Percentiles rank a stretch among this genome's conserved stretches.
Evolutionary conservation across 2,329 filamentous ascomycete species (phyloP).

Genomic region (Colletotrichum lini): DNA sequence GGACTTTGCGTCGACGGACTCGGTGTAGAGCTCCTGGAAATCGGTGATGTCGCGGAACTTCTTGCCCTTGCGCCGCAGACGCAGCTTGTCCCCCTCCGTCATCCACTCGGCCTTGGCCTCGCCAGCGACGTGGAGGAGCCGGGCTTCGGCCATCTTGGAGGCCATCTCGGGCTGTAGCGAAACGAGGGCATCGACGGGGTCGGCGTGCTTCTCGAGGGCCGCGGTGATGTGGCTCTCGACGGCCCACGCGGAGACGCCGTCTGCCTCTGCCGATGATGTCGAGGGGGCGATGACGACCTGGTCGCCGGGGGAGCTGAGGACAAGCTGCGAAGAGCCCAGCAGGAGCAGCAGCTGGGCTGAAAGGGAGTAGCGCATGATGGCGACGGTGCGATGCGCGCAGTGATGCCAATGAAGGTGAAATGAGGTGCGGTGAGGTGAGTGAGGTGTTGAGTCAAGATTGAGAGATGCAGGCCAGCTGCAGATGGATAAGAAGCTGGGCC

Average conservation of each 20-base stretch:
- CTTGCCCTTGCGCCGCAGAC: conserved; percentile 73
- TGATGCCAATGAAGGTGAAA: neutral
- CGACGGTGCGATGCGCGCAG: neutral
- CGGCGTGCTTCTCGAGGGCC: conserved; percentile 46
- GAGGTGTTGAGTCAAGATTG: too few species aligned
- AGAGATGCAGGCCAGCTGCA: neutral
- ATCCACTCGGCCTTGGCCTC: conserved; percentile 76
- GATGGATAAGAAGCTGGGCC: neutral
- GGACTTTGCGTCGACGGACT: conserved; percentile 44
- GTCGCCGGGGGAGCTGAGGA: conserved; percentile 11
- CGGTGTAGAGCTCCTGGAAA: conserved; percentile 63
- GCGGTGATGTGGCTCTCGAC: conserved; percentile 42
- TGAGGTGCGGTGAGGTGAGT: too few species aligned
- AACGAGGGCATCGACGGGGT: conserved; percentile 50
- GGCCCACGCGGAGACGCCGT: neutral
- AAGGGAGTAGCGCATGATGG: conserved; percentile 31
- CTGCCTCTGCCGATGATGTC: neutral
- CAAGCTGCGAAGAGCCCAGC: conserved; percentile 36
- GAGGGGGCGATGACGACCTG: conserved; percentile 25
- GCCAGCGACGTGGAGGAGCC: conserved; percentile 75
- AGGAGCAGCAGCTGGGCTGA: conserved; percentile 33
- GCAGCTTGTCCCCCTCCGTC: conserved; percentile 81
- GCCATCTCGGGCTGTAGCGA: conserved; percentile 48
- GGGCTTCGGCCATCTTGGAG: conserved; percentile 57
- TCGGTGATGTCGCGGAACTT: conserved; percentile 84